A percentile compares a stretch with the other conserved stretches of the same genome.
These are phyloP conservation scores for Sporothrix protearum DNA, from an alignment of 2,329 filamentous ascomycete genomes.

Conservation along the genomic window DNA sequence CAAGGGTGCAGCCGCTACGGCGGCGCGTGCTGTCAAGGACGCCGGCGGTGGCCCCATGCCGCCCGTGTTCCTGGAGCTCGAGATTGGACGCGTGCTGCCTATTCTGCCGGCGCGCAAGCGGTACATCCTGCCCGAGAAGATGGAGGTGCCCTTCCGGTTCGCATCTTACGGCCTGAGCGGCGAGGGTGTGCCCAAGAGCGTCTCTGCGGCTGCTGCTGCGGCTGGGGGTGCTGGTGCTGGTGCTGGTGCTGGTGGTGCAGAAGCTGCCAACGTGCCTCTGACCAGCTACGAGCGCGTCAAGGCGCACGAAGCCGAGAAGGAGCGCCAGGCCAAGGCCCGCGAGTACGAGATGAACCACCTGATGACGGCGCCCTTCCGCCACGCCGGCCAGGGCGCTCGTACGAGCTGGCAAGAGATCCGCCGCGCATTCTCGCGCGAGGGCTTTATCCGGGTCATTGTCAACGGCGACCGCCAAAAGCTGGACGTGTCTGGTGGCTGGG, in stretches of 20 bases:
- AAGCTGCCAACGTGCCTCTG: background rate
- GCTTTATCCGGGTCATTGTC: constrained; percentile 51
- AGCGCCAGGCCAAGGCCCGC: constrained; percentile 39
- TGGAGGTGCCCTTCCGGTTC: constrained; percentile 40
- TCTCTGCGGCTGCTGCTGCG: background rate
- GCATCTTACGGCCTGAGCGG: constrained; percentile 30
- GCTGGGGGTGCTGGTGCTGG: background rate
- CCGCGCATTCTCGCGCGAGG: constrained; percentile 54
- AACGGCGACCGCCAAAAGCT: constrained; percentile 46
- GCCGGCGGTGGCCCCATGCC: constrained; percentile 20
- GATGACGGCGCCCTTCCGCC: constrained; percentile 56
- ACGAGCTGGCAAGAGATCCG: constrained; percentile 45
- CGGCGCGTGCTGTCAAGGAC: constrained; percentile 26
- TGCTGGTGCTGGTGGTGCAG: background rate
- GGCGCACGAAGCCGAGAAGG: constrained; percentile 39
- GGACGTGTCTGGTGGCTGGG: constrained; percentile 55
- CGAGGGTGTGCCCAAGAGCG: background rate
- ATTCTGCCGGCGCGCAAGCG: constrained; percentile 45
- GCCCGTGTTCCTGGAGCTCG: constrained; percentile 51
- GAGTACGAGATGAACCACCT: constrained; percentile 55
- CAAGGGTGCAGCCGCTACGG: constrained; percentile 24
- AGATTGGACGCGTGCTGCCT: constrained; percentile 49
- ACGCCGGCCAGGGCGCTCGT: constrained; percentile 42
- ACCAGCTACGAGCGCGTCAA: constrained; percentile 30
- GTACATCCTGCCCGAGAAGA: constrained; percentile 38